phyloP scores from a whole-genome alignment of 2,329 filamentous ascomycete genomes.

The Sporothrix pallida region DNA sequence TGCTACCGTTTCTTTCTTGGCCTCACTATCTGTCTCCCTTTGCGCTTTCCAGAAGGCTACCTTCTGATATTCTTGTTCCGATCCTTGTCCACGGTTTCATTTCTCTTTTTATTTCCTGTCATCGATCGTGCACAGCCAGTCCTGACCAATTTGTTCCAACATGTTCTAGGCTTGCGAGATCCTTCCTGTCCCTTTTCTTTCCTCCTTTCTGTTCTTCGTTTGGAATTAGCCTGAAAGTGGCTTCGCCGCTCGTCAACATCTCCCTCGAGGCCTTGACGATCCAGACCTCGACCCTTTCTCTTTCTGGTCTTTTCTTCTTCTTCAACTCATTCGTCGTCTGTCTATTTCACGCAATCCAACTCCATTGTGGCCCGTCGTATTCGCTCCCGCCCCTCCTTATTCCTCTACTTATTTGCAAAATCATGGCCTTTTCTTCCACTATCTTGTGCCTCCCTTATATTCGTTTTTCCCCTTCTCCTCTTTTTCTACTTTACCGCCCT shows the following conservation, averaged over 20 bases:
- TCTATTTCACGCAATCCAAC: conserved; percentile 4
- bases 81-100: neutral
- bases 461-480: neutral
- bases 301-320: neutral
- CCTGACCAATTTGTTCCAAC: neutral
- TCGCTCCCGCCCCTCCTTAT: conserved; percentile 4
- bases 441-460: too few species aligned
- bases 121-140: neutral
- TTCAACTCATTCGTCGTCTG: neutral
- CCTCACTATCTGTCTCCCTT: too few species aligned
- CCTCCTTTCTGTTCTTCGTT: neutral
- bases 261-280: neutral
- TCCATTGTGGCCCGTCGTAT: neutral
- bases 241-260: neutral
- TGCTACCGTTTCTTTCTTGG: too few species aligned
- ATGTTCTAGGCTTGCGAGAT: neutral
- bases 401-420: neutral
- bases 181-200: neutral
- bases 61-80: neutral
- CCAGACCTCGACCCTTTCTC: neutral
- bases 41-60: neutral
- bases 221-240: conserved; percentile 22
- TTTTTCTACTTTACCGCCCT: neutral
- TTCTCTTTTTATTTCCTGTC: neutral
- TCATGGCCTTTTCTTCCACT: neutral